phyloP scores from a whole-genome alignment of 768 basidiomycete species.

The Naganishia vaughanmartiniae region DNA sequence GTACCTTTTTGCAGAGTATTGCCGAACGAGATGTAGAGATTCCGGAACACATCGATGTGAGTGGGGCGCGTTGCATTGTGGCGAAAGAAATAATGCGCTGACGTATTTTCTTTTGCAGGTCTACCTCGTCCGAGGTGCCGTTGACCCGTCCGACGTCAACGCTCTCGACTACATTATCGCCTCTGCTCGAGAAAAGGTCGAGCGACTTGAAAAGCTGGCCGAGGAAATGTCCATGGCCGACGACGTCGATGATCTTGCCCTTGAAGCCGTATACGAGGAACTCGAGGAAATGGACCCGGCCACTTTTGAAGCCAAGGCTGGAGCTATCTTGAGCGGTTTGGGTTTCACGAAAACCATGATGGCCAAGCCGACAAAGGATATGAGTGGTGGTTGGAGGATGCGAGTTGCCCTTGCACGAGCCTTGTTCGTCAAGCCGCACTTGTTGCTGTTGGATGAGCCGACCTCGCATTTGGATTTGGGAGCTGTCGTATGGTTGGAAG shows the following conservation, averaged over 20 bases:
- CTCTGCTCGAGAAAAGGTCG: slow-evolving; percentile 89
- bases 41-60: slow-evolving; percentile 81
- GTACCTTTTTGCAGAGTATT: slow-evolving; percentile 92
- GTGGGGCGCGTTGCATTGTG: slow-evolving; percentile 28
- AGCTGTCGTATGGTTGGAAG: slow-evolving; percentile 98
- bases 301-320: slow-evolving; percentile 94
- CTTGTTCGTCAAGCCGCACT: slow-evolving; percentile 92
- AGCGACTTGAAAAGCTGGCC: slow-evolving; percentile 84
- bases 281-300: slow-evolving; percentile 93
- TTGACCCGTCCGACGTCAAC: slow-evolving; percentile 89
- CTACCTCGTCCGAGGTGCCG: slow-evolving; percentile 93
- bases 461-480: slow-evolving; percentile 82
- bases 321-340: slow-evolving; percentile 93
- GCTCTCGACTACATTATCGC: slow-evolving; percentile 96
- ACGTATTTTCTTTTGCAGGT: slow-evolving; percentile 56
- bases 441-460: slow-evolving; percentile 84
- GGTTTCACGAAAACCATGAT: slow-evolving; percentile 90
- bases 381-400: slow-evolving; percentile 99
- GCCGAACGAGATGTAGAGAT: slow-evolving; percentile 94
- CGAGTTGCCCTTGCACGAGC: slow-evolving; percentile 94
- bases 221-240: slow-evolving; percentile 91
- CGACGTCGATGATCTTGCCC: slow-evolving; percentile 77
- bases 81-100: not conserved
- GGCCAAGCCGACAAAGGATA: slow-evolving; percentile 94
- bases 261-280: slow-evolving; percentile 89